Evolutionary conservation across 2,329 filamentous ascomycete species (phyloP), one percentile per base, ranked within the genome.

Genomic region (Madurella mycetomatis): DNA sequence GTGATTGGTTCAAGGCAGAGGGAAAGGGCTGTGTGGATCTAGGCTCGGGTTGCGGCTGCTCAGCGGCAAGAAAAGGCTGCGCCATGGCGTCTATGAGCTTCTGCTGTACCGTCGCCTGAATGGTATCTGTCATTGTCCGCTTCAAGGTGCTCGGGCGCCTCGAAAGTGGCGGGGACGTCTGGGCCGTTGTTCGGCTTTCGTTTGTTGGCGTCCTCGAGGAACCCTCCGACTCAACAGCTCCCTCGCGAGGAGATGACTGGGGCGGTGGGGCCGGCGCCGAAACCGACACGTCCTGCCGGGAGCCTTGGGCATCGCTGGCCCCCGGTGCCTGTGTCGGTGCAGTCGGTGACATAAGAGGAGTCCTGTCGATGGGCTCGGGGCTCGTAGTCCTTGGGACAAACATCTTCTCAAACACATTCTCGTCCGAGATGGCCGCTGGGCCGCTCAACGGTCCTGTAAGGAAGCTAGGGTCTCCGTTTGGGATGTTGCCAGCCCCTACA

Each of bases 81-180:
- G 90, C 85, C 70, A 96, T 78, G 48, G 87, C 86, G 66, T 97
- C 92, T 64, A 92, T 83, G 44, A 96, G 82, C 71, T 87, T 92
- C 64, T 87, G 86, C 70, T 95, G 89, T 60, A 95, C 74, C 16
- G 84, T 84, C 30, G 88, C 78, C 16, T 88, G 82, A 49, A 83
- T 82, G 18, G 88, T 83, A 69, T 97, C 92, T 15, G 92, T 97
- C 72, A 88, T 87, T 16, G 92, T 95, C 65, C 92, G 84, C 72
- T 92, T 95, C 59, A 96, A 72, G 57, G 80, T 46, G 53, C 72
- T 88, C 49, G 83, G 80, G 52, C 85, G 84, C 59, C 84, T 77
- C 53, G 83, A 81, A 15, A 72, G 59, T 30, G 83, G 81, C 16
- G 82, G 78, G 3, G 79, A 76, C 9, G 77, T 79, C 60, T 76